These are phyloP conservation scores for Malassezia yamatoensis DNA, from an alignment of 1,284 basidiomycete genomes.

Conservation along the genomic window DNA sequence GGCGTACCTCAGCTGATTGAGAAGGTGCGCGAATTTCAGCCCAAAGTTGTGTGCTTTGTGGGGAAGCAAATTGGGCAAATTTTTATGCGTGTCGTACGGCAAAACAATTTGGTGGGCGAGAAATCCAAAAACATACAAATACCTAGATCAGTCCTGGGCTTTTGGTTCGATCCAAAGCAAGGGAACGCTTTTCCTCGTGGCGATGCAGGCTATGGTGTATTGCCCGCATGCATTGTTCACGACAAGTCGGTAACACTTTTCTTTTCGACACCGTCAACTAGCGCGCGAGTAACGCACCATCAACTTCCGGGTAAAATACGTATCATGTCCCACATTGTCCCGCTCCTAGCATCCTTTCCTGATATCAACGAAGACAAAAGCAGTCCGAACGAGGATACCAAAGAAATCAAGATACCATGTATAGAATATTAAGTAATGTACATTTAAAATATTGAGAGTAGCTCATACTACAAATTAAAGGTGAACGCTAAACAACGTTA, in stretches of 20 bases:
- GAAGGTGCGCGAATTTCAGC: slow-evolving; percentile 5
- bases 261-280: slow-evolving; percentile 31
- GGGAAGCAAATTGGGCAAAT: slow-evolving; percentile 13
- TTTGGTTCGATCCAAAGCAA: slow-evolving; percentile 6
- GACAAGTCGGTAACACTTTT: slow-evolving; percentile 19
- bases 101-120: background rate
- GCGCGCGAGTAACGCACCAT: slow-evolving; percentile 39
- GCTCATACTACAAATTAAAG: too few relatives aligned
- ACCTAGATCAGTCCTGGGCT: slow-evolving; percentile 4
- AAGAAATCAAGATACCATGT: too few relatives aligned
- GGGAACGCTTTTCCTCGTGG: background rate
- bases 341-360: background rate
- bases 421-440: too few relatives aligned
- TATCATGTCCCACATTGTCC: slow-evolving; percentile 20
- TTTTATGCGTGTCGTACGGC: background rate
- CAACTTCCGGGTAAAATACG: slow-evolving; percentile 31
- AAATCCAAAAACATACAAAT: background rate
- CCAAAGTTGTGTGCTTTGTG: slow-evolving; percentile 13
- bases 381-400: too few relatives aligned
- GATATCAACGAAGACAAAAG: too few relatives aligned
- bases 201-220: slow-evolving; percentile 13
- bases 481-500: too few relatives aligned
- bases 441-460: too few relatives aligned
- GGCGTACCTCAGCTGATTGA: slow-evolving; percentile 10
- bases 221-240: slow-evolving; percentile 3